Percentiles rank a stretch among this genome's conserved stretches.
phyloP scores from a whole-genome alignment of 257 asterid genomes.

The Jacaranda mimosifolia region DNA sequence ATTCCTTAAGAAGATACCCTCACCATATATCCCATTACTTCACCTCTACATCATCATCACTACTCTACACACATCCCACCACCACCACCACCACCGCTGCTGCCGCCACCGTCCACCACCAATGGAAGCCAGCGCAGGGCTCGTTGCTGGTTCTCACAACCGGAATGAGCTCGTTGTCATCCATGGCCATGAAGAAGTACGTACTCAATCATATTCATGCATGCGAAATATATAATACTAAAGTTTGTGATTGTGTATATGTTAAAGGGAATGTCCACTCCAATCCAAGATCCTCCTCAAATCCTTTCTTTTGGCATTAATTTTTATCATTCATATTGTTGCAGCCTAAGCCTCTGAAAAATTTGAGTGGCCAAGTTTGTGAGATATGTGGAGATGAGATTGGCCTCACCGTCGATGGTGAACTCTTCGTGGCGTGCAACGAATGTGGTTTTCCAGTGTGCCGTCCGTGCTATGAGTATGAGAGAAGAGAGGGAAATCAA shows the following conservation, averaged over 20 bases:
- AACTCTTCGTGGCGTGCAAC: constrained; percentile 90
- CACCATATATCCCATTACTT: constrained; percentile 42
- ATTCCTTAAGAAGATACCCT: constrained; percentile 58
- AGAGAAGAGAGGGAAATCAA: constrained; percentile 94
- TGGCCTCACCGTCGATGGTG: constrained; percentile 92
- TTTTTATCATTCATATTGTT: not conserved
- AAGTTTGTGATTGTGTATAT: too few species aligned
- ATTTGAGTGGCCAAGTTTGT: constrained; percentile 92
- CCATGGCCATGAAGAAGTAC: constrained; percentile 97
- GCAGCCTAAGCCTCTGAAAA: constrained; percentile 93
- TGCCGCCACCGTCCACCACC: constrained; percentile 26
- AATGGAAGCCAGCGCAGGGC: constrained; percentile 98
- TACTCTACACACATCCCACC: constrained; percentile 18
- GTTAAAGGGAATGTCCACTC: too few species aligned
- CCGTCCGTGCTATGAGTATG: constrained; percentile 95
- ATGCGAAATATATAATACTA: constrained; percentile 4
- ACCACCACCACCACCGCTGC: constrained; percentile 28
- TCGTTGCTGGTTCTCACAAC: constrained; percentile 96
- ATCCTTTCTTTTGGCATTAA: not conserved
- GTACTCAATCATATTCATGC: constrained; percentile 16
- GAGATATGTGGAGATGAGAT: constrained; percentile 94
- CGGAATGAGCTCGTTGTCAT: constrained; percentile 97
- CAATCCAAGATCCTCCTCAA: not conserved
- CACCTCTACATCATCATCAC: constrained; percentile 35
- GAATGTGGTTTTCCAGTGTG: constrained; percentile 98